These are phyloP conservation scores for Nannochloris sp. DNA, from an alignment of 139 green algal species.

Conservation along the genomic window DNA sequence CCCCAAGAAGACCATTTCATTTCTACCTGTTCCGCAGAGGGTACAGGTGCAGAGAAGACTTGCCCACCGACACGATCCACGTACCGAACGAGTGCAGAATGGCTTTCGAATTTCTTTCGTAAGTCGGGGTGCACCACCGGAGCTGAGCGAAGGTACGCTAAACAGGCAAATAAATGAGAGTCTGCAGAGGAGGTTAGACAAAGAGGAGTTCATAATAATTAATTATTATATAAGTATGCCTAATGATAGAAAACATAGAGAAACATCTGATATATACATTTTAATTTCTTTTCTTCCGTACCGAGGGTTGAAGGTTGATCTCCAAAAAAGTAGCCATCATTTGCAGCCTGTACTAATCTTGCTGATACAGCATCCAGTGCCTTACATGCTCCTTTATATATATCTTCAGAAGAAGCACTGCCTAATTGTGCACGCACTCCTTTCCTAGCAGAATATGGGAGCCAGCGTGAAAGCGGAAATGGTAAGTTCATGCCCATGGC, in stretches of 20 bases:
- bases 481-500: background rate
- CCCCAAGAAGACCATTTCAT: conserved; percentile 6
- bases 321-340: conserved; percentile 14
- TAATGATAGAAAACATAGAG: background rate
- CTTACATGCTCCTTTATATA: background rate
- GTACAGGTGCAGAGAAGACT: background rate
- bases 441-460: background rate
- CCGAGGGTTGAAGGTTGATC: conserved; percentile 14
- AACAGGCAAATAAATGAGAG: conserved; percentile 14
- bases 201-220: background rate
- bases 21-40: background rate
- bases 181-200: conserved; percentile 2
- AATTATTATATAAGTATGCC: background rate
- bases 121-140: conserved; percentile 25
- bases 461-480: background rate
- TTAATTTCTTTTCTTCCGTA: no score
- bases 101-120: background rate
- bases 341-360: background rate
- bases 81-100: conserved; percentile 4
- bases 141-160: conserved; percentile 10
- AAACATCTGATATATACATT: background rate
- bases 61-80: background rate
- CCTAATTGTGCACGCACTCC: background rate
- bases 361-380: conserved; percentile 10
- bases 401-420: background rate